Conservation (phyloP, 306 rosid species). For the Lathyrus tuberosus region DNA sequence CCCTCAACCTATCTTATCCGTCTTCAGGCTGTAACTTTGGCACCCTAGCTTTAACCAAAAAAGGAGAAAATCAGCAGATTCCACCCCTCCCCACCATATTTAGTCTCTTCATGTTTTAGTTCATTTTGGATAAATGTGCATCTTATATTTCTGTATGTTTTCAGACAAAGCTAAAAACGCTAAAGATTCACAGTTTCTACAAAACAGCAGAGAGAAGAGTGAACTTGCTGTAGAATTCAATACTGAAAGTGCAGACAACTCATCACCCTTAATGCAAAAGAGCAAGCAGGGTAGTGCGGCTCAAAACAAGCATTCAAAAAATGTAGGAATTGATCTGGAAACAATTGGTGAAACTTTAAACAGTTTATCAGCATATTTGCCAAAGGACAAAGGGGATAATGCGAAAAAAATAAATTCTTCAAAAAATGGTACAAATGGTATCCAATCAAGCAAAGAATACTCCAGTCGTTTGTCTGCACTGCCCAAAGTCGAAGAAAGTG, state of each 20-base stretch:
- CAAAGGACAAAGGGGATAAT: conserved; percentile 28
- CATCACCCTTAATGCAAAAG: conserved; percentile 45
- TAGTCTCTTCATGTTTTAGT: conserved; percentile 16
- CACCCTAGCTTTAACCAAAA: conserved; percentile 26
- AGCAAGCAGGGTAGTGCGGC: conserved; percentile 38
- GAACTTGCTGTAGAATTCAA: conserved; percentile 41
- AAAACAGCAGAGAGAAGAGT: conserved; percentile 45
- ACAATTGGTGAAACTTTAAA: conserved; percentile 44
- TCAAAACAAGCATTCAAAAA: conserved; percentile 39
- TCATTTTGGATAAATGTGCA: conserved; percentile 20
- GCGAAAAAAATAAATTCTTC: conserved; percentile 37
- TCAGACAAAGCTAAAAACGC: conserved; percentile 52
- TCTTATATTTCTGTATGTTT: conserved; percentile 36
- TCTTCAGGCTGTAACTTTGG: conserved; percentile 30
- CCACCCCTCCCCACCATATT: conserved; percentile 8
- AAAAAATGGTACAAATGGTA: conserved; percentile 40
- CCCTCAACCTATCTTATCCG: conserved; percentile 28
- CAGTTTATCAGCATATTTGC: conserved; percentile 35
- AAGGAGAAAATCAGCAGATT: neutral
- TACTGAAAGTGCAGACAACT: conserved; percentile 49
- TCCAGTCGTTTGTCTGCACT: conserved; percentile 45
- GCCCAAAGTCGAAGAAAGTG: conserved; percentile 50
- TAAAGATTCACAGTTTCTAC: conserved; percentile 49
- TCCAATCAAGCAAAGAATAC: conserved; percentile 50
- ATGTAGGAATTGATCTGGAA: conserved; percentile 30